phyloP scores from a whole-genome alignment of 2,329 filamentous ascomycete genomes.

The Trichophyton schoenleinii region DNA sequence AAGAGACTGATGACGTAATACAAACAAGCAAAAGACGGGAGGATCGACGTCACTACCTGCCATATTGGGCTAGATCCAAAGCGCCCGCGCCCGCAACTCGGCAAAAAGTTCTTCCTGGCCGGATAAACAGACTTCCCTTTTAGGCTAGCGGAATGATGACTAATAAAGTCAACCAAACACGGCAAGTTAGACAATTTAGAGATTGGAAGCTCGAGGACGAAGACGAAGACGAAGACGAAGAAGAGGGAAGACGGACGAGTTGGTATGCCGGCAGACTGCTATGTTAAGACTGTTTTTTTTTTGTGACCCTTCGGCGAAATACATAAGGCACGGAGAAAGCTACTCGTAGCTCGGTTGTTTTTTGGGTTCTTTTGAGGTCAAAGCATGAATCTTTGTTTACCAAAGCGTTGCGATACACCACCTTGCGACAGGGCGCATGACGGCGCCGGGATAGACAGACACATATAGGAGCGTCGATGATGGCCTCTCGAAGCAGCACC shows the following conservation, averaged over 20 bases:
- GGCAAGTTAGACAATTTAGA: neutral
- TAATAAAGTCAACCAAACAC: neutral
- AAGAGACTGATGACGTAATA: neutral
- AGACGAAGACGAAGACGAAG: neutral
- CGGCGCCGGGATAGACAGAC: neutral
- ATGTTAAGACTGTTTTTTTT: neutral
- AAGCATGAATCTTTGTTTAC: constrained; percentile 1
- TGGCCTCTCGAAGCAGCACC: constrained; percentile 26
- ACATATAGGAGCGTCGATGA: constrained; percentile 6
- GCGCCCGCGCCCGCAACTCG: neutral
- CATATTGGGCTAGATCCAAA: neutral
- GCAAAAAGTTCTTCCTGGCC: neutral
- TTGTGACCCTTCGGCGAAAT: neutral
- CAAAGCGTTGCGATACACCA: neutral
- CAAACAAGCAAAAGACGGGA: neutral
- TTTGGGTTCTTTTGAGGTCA: neutral
- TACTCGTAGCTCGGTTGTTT: neutral
- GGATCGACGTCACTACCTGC: neutral
- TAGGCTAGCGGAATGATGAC: neutral
- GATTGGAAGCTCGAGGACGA: neutral
- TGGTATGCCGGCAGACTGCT: neutral
- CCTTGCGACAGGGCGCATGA: constrained; percentile 2
- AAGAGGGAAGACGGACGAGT: neutral
- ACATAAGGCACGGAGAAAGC: neutral
- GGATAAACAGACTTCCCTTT: constrained; percentile 2